These are phyloP conservation scores for Aspergillus sp. DNA, from an alignment of 2,329 filamentous ascomycete genomes.

Conservation along the genomic window DNA sequence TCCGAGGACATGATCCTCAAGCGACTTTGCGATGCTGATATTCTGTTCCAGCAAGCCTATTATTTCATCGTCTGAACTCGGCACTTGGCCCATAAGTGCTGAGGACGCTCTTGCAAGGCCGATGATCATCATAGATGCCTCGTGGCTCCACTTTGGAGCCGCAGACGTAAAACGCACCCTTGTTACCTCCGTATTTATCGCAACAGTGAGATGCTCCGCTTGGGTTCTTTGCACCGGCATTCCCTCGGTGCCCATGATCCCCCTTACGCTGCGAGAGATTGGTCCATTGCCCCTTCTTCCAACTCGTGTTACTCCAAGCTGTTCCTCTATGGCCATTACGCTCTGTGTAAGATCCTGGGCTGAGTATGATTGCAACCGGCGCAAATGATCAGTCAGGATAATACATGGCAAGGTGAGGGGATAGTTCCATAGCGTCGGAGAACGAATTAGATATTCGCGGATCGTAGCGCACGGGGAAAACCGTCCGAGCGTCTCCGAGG, in stretches of 20 bases:
- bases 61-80: neutral
- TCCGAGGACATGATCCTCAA: neutral
- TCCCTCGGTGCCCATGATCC: neutral
- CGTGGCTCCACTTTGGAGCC: neutral
- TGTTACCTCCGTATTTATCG: neutral
- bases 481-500: neutral
- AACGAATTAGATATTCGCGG: neutral
- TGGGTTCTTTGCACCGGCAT: neutral
- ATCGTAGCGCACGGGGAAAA: neutral
- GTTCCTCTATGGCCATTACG: neutral
- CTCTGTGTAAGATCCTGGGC: neutral
- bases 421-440: neutral
- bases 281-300: neutral
- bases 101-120: neutral
- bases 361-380: neutral
- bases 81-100: neutral
- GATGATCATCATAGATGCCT: neutral
- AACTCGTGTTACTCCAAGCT: neutral
- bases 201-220: neutral
- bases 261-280: neutral
- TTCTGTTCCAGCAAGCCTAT: neutral
- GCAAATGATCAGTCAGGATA: neutral
- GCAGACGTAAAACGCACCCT: neutral
- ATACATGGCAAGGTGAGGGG: constrained; percentile 1
- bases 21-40: neutral